A percentile compares a stretch with the other conserved stretches of the same genome.
phyloP scores from a whole-genome alignment of 192 early-diverging fungal genomes.

The Umbelopsis sp. region DNA sequence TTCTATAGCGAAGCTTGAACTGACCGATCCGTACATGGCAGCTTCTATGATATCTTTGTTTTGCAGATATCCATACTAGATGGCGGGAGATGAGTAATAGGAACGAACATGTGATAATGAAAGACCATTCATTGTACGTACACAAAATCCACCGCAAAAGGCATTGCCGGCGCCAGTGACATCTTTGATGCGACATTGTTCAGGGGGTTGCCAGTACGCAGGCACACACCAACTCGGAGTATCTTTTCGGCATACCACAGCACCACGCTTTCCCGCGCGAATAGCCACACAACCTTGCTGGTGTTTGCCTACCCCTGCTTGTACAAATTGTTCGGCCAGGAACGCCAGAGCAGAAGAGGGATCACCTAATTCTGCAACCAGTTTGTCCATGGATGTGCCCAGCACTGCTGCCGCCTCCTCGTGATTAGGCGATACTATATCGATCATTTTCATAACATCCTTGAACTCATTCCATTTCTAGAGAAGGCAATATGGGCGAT shows the following conservation, averaged over 20 bases:
- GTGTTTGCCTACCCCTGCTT: neutral
- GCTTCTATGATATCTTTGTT: constrained; percentile 36
- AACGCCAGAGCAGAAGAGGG: constrained; percentile 1
- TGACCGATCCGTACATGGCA: constrained; percentile 39
- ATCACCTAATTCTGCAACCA: constrained; percentile 5
- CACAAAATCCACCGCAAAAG: constrained; percentile 47
- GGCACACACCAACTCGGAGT: constrained; percentile 28
- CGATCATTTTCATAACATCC: constrained; percentile 25
- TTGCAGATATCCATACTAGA: constrained; percentile 22
- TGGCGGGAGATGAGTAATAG: neutral
- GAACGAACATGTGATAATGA: neutral
- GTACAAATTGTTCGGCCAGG: constrained; percentile 28
- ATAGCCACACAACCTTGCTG: constrained; percentile 39
- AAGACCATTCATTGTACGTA: constrained; percentile 22
- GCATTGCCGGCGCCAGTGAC: constrained; percentile 50
- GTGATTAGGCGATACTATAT: constrained; percentile 47
- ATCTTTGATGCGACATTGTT: constrained; percentile 24
- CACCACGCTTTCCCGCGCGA: constrained; percentile 38
- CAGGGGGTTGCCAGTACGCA: constrained; percentile 36
- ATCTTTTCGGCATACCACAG: constrained; percentile 16
- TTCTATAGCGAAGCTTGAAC: constrained; percentile 43
- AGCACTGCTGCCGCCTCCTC: constrained; percentile 44
- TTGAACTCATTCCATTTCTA: constrained; percentile 18
- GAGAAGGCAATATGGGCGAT: too few relatives aligned
- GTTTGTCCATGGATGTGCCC: constrained; percentile 16